phyloP scores from a whole-genome alignment of 1,139 yeast species.

The Kodamaea plutei region DNA sequence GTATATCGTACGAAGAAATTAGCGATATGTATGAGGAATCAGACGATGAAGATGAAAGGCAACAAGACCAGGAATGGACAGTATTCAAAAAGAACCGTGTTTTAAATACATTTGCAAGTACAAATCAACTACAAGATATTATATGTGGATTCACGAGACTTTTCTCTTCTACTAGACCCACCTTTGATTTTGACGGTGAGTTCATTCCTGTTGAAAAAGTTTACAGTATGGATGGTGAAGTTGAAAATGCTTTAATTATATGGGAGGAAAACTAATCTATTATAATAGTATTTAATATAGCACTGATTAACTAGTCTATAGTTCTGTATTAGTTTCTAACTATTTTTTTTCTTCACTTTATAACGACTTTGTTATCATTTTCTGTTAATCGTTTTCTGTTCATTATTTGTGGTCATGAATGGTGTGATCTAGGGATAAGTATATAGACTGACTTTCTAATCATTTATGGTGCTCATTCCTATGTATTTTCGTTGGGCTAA shows the following conservation, averaged over 20 bases:
- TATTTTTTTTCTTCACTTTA: no score
- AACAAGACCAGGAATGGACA: constrained; percentile 4
- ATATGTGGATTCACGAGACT: constrained; percentile 1
- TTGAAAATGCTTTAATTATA: constrained; percentile 18
- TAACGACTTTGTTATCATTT: no score
- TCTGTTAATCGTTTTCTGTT: no score
- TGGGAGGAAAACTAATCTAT: background rate
- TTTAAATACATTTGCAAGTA: constrained; percentile 14
- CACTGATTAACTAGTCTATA: no score
- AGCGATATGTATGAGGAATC: constrained; percentile 38
- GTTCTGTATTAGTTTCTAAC: no score
- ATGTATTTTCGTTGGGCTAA: no score
- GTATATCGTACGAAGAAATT: constrained; percentile 42
- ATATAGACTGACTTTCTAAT: no score
- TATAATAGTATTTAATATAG: no score
- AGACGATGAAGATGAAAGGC: constrained; percentile 32
- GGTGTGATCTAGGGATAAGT: no score
- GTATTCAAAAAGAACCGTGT: constrained; percentile 6
- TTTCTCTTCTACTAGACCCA: constrained; percentile 4
- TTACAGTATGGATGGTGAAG: constrained; percentile 19
- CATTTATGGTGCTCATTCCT: no score
- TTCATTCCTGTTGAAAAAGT: constrained; percentile 24
- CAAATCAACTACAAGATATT: constrained; percentile 13
- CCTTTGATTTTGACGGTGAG: constrained; percentile 15
- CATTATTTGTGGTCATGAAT: no score